Evolutionary conservation across 306 rosid genomes (phyloP).

Genomic region (Vigna radiata): DNA sequence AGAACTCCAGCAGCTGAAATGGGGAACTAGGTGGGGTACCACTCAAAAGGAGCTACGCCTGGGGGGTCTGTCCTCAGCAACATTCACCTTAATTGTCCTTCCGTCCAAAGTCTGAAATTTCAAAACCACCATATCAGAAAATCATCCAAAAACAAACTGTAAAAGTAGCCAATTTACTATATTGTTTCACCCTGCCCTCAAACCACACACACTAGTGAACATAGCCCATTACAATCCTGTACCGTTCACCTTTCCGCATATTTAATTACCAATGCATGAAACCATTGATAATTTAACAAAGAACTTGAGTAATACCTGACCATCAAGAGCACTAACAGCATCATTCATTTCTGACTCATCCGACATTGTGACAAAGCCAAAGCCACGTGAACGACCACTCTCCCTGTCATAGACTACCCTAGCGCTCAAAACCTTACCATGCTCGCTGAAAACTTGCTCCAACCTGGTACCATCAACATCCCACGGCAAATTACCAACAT

Average conservation of each 20-base stretch:
- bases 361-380: slow-evolving; percentile 90
- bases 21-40: slow-evolving; percentile 40
- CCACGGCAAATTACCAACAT: slow-evolving; percentile 97
- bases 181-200: neutral
- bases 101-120: slow-evolving; percentile 84
- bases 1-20: slow-evolving; percentile 28
- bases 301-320: slow-evolving; percentile 70
- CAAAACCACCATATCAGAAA: slow-evolving; percentile 40
- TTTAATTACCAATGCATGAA: slow-evolving; percentile 25
- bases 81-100: slow-evolving; percentile 84
- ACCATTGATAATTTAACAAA: slow-evolving; percentile 15
- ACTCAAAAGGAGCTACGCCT: slow-evolving; percentile 69
- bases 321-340: slow-evolving; percentile 95
- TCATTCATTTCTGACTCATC: slow-evolving; percentile 82
- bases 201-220: slow-evolving; percentile 1
- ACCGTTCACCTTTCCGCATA: slow-evolving; percentile 27
- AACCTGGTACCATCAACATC: slow-evolving; percentile 68
- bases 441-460: slow-evolving; percentile 83
- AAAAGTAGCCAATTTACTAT: neutral
- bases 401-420: slow-evolving; percentile 89
- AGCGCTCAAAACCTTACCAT: slow-evolving; percentile 80
- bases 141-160: neutral
- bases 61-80: slow-evolving; percentile 87
- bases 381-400: slow-evolving; percentile 94
- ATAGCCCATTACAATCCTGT: slow-evolving; percentile 14